A percentile compares a stretch with the other conserved stretches of the same genome.
Conservation (phyloP, 2,329 filamentous ascomycete genomes). For the Arthrobotrys sphaeroides region DNA sequence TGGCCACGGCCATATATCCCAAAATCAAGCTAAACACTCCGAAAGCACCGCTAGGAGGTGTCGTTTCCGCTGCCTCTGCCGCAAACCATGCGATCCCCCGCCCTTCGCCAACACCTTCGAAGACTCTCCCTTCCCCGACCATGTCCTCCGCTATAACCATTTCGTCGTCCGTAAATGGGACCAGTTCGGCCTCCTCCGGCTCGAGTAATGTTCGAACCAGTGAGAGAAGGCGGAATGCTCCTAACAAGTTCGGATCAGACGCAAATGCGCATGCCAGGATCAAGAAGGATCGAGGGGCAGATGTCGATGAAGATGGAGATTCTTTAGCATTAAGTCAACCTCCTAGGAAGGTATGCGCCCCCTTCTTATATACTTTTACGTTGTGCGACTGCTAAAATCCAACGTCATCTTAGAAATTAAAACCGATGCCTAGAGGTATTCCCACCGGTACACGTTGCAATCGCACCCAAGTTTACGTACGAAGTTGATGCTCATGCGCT, state of each 20-base stretch:
- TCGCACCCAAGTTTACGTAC: conserved; percentile 18
- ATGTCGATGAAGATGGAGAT: conserved; percentile 51
- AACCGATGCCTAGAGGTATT: conserved; percentile 54
- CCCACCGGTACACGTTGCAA: conserved; percentile 54
- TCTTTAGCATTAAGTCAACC: conserved; percentile 40
- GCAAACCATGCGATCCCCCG: conserved; percentile 52
- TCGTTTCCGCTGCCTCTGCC: conserved; percentile 37
- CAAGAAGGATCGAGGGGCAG: conserved; percentile 47
- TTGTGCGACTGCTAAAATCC: conserved; percentile 21
- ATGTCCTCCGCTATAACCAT: conserved; percentile 46
- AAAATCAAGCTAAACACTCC: conserved; percentile 50
- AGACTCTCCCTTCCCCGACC: conserved; percentile 45
- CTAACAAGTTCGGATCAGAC: conserved; percentile 50
- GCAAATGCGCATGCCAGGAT: conserved; percentile 14
- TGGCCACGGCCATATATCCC: conserved; percentile 54
- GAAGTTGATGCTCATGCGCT: conserved; percentile 47
- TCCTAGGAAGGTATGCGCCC: conserved; percentile 42
- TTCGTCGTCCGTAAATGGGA: conserved; percentile 35
- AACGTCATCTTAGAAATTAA: conserved; percentile 46
- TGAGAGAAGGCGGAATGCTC: conserved; percentile 42
- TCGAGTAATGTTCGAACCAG: conserved; percentile 49
- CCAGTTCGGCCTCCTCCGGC: conserved; percentile 18
- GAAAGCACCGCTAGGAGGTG: conserved; percentile 50
- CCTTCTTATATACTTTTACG: not conserved
- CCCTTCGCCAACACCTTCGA: conserved; percentile 53